These are phyloP conservation scores for Globisporangium solare DNA, from an alignment of 352 stramenopile species.

Conservation along the genomic window DNA sequence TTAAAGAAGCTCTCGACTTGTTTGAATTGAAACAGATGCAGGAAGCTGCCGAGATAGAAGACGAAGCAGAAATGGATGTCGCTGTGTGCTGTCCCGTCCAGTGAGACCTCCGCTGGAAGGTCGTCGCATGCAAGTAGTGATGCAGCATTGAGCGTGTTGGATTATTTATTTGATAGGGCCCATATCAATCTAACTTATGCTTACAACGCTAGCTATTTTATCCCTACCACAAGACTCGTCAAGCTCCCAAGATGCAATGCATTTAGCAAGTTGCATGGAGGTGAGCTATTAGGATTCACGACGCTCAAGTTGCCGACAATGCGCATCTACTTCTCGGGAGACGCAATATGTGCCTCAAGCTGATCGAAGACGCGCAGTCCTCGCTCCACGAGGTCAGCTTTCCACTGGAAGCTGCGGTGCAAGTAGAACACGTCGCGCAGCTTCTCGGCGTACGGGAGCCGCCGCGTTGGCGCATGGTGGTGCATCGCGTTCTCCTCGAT, in stretches of 20 bases:
- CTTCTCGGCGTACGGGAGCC: constrained; percentile 52
- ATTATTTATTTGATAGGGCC: too few relatives aligned
- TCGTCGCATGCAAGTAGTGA: too few relatives aligned
- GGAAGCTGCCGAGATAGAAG: too few relatives aligned
- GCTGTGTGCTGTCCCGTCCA: background rate
- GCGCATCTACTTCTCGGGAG: background rate
- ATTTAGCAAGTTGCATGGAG: constrained; percentile 31
- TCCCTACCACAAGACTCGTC: too few relatives aligned
- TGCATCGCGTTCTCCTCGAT: constrained; percentile 61
- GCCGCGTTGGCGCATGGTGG: constrained; percentile 31
- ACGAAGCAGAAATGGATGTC: background rate
- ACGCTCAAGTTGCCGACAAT: too few relatives aligned
- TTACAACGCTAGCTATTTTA: too few relatives aligned
- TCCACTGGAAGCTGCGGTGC: constrained; percentile 62
- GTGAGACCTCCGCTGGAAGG: background rate
- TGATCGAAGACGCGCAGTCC: constrained; percentile 47
- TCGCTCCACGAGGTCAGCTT: constrained; percentile 43
- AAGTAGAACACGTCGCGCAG: constrained; percentile 79
- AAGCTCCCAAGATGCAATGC: constrained; percentile 6
- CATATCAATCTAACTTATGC: too few relatives aligned
- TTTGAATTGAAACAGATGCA: too few relatives aligned
- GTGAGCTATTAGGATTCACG: too few relatives aligned
- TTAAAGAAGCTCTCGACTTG: too few relatives aligned
- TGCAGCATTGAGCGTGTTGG: too few relatives aligned
- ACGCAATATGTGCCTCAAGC: constrained; percentile 13